These are phyloP conservation scores for Termitomyces bulborhizus DNA, from an alignment of 768 basidiomycete genomes.

Conservation along the genomic window DNA sequence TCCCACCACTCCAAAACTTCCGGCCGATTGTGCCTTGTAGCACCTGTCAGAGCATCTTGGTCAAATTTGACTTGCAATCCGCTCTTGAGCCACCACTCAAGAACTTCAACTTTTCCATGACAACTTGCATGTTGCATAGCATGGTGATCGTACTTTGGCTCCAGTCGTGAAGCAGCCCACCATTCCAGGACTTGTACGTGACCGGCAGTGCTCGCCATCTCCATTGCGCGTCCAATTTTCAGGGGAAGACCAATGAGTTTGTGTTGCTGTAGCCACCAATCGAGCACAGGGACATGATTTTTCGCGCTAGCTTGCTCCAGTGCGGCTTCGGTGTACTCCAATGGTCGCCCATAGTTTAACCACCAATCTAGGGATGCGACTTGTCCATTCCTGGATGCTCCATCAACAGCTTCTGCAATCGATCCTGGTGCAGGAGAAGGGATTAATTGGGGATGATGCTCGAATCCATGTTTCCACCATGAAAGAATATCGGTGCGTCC, in stretches of 20 bases:
- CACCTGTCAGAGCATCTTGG: slow-evolving; percentile 71
- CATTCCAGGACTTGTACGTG: slow-evolving; percentile 74
- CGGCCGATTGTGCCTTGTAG: slow-evolving; percentile 75
- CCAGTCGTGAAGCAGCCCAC: slow-evolving; percentile 78
- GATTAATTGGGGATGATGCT: slow-evolving; percentile 55
- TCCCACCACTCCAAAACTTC: slow-evolving; percentile 90
- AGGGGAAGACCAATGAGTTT: slow-evolving; percentile 46
- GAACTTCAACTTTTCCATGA: slow-evolving; percentile 71
- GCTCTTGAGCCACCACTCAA: slow-evolving; percentile 81
- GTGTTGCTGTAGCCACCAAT: slow-evolving; percentile 76
- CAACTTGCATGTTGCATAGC: slow-evolving; percentile 76
- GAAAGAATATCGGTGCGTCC: slow-evolving; percentile 67
- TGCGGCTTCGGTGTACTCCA: slow-evolving; percentile 76
- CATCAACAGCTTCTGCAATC: slow-evolving; percentile 68
- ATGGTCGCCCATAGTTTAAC: slow-evolving; percentile 53
- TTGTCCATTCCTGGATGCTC: slow-evolving; percentile 73
- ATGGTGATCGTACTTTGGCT: slow-evolving; percentile 72
- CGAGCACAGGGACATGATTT: slow-evolving; percentile 68
- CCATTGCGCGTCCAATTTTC: slow-evolving; percentile 82
- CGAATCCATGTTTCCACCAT: slow-evolving; percentile 73
- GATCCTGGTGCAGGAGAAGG: slow-evolving; percentile 47
- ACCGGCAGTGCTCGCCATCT: slow-evolving; percentile 76
- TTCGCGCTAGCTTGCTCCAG: slow-evolving; percentile 77
- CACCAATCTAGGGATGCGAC: slow-evolving; percentile 79
- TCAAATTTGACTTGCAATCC: slow-evolving; percentile 77